A percentile compares a stretch with the other conserved stretches of the same genome.
Conservation (phyloP, 2,329 filamentous ascomycete genomes). For the Colletotrichum sp. region DNA sequence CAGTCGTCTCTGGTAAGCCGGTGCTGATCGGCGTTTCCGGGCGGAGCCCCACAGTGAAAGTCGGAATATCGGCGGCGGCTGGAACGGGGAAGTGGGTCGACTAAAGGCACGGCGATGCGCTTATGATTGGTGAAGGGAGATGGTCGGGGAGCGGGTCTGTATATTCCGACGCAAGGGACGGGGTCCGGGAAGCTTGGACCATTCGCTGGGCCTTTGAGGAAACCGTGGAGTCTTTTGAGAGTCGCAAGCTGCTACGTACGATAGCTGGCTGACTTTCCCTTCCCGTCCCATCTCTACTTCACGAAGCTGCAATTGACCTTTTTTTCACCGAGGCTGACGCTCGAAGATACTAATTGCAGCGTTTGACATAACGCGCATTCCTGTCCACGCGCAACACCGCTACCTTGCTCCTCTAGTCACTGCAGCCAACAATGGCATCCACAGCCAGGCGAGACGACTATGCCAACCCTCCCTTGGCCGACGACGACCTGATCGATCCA, state of each 20-base stretch:
- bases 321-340: neutral
- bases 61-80: neutral
- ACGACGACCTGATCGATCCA: conserved; percentile 78
- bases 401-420: neutral
- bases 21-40: neutral
- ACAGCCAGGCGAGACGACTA: conserved; percentile 60
- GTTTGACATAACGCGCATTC: neutral
- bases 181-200: conserved; percentile 30
- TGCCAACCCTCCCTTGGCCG: conserved; percentile 63
- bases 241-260: conserved; percentile 15
- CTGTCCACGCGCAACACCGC: neutral
- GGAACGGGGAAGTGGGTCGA: neutral
- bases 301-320: neutral
- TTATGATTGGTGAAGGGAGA: neutral
- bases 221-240: conserved; percentile 29
- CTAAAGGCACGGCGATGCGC: neutral
- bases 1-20: neutral
- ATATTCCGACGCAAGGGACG: conserved; percentile 6
- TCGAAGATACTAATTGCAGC: neutral
- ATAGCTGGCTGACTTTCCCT: neutral
- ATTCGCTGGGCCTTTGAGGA: conserved; percentile 25
- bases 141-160: conserved; percentile 1
- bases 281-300: neutral
- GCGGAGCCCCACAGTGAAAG: neutral
- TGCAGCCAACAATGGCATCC: conserved; percentile 45